Evolutionary conservation across 2,329 filamentous ascomycete species (phyloP).

Genomic region (Aspergillus brasiliensis): DNA sequence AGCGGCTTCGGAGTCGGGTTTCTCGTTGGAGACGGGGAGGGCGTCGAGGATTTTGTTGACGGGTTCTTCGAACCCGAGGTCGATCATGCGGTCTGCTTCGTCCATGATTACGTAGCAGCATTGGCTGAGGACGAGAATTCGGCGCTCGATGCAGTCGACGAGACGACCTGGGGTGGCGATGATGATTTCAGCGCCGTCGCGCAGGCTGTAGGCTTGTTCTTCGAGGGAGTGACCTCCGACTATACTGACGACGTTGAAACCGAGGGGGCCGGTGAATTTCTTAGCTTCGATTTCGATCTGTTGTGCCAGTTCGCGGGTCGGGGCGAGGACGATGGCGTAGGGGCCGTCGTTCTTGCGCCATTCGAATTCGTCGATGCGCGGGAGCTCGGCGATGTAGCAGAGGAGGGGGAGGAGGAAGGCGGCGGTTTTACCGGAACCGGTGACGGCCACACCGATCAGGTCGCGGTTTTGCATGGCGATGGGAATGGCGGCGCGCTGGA

Average conservation of each 20-base stretch:
- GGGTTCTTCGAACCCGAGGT: conserved; percentile 94
- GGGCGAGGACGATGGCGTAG: conserved; percentile 94
- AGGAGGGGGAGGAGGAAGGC: conserved; percentile 90
- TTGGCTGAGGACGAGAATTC: conserved; percentile 87
- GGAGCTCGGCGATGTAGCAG: conserved; percentile 90
- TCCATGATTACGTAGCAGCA: conserved; percentile 99
- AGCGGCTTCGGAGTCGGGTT: conserved; percentile 89
- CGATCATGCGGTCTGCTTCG: conserved; percentile 98
- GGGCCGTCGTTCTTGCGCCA: conserved; percentile 90
- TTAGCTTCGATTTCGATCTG: conserved; percentile 93
- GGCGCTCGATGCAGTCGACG: conserved; percentile 93
- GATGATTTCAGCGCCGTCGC: conserved; percentile 94
- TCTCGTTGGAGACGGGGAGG: conserved; percentile 88
- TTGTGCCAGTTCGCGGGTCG: conserved; percentile 94
- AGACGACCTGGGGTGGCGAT: conserved; percentile 98
- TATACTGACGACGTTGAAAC: conserved; percentile 93
- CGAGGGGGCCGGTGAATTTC: conserved; percentile 87
- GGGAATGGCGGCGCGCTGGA: conserved; percentile 92
- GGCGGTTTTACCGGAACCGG: conserved; percentile 97
- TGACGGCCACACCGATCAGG: conserved; percentile 96
- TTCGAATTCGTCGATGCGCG: conserved; percentile 78
- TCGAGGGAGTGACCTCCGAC: conserved; percentile 97
- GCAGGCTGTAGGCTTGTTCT: conserved; percentile 85
- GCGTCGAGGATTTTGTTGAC: conserved; percentile 98
- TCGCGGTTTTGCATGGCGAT: conserved; percentile 91